These are phyloP conservation scores for Penicillium sp. DNA, from an alignment of 2,329 filamentous ascomycete genomes.

Conservation along the genomic window DNA sequence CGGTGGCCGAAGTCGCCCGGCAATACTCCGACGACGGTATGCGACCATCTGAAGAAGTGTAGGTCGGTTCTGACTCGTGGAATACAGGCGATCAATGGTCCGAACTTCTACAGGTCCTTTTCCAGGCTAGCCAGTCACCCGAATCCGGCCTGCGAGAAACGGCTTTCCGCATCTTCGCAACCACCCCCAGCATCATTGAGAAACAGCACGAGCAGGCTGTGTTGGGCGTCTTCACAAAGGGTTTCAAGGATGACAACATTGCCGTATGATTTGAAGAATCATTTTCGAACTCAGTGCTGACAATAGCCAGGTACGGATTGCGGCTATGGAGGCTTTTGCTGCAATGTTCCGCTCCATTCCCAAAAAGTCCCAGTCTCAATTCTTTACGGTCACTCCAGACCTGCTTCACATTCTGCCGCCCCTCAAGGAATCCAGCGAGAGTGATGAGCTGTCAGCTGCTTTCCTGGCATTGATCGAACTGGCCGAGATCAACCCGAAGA, in stretches of 20 bases:
- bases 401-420: slow-evolving; percentile 92
- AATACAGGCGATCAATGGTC: slow-evolving; percentile 73
- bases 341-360: slow-evolving; percentile 87
- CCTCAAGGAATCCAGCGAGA: slow-evolving; percentile 84
- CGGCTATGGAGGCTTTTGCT: slow-evolving; percentile 94
- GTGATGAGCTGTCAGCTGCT: slow-evolving; percentile 83
- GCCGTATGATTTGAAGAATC: slow-evolving; percentile 49
- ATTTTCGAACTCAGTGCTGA: slow-evolving; percentile 2
- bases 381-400: slow-evolving; percentile 78
- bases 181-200: slow-evolving; percentile 91
- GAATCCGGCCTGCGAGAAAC: slow-evolving; percentile 82
- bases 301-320: slow-evolving; percentile 65
- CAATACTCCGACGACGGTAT: slow-evolving; percentile 90
- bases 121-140: slow-evolving; percentile 80
- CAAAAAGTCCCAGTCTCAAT: slow-evolving; percentile 85
- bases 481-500: slow-evolving; percentile 88
- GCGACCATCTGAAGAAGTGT: slow-evolving; percentile 30
- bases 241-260: slow-evolving; percentile 83
- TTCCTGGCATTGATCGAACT: slow-evolving; percentile 88
- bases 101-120: slow-evolving; percentile 77
- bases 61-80: slow-evolving; percentile 11
- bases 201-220: slow-evolving; percentile 92
- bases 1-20: slow-evolving; percentile 90
- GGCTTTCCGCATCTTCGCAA: slow-evolving; percentile 90
- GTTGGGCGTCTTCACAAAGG: slow-evolving; percentile 77